These are phyloP conservation scores for Haematococcus sp. DNA, from an alignment of 139 green algal genomes.

Conservation along the genomic window DNA sequence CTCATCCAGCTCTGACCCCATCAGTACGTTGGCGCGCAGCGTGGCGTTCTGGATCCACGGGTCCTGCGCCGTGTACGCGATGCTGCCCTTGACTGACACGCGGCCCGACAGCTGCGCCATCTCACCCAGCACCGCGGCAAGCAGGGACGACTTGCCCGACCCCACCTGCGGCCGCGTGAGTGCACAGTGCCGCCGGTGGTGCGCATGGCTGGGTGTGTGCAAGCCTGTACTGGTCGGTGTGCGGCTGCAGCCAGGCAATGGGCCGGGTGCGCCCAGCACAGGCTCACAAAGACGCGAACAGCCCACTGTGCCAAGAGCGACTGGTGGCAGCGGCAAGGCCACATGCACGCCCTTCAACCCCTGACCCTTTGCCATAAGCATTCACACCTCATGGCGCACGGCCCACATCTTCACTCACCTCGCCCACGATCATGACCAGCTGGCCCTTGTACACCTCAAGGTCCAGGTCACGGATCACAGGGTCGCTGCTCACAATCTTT, in stretches of 20 bases:
- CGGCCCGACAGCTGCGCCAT: constrained; percentile 46
- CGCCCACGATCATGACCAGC: constrained; percentile 58
- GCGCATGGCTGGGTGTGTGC: too few species aligned
- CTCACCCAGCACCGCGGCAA: constrained; percentile 64
- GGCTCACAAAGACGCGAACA: too few species aligned
- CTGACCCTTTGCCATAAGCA: too few species aligned
- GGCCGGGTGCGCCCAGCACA: too few species aligned
- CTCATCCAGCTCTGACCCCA: constrained; percentile 43
- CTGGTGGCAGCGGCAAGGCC: too few species aligned
- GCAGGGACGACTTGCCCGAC: constrained; percentile 62
- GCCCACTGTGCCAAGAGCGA: too few species aligned
- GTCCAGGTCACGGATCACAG: constrained; percentile 13
- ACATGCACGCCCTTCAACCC: too few species aligned
- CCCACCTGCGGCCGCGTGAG: constrained; percentile 43
- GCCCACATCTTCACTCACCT: constrained; percentile 30
- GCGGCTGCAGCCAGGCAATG: too few species aligned
- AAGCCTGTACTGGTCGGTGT: too few species aligned
- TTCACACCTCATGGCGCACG: too few species aligned
- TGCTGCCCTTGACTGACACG: constrained; percentile 30
- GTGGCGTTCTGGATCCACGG: constrained; percentile 85
- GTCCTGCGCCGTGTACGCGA: constrained; percentile 66
- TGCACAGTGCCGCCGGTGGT: too few species aligned
- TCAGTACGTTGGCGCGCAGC: constrained; percentile 74
- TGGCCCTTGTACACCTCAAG: constrained; percentile 35
- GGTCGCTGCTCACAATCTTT: neutral